A percentile compares a stretch with the other conserved stretches of the same genome.
Evolutionary conservation across 306 rosid species (phyloP).

Genomic region (Quercus rubra): DNA sequence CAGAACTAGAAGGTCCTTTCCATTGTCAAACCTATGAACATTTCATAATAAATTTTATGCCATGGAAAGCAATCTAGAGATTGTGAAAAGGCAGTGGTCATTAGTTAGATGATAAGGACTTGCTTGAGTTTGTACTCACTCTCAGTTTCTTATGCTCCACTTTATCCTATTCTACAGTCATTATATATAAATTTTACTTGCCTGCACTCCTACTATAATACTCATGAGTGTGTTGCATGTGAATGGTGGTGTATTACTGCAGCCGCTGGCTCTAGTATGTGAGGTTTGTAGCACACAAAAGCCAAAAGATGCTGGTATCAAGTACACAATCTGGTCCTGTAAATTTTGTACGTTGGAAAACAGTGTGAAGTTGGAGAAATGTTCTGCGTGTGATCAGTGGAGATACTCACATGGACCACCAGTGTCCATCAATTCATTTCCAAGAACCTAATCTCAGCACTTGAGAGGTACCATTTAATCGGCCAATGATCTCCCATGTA

Average conservation of each 20-base stretch:
- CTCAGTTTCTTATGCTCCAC: background rate
- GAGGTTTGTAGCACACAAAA: slow-evolving; percentile 59
- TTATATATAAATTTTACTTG: background rate
- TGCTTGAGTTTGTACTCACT: background rate
- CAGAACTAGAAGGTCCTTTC: background rate
- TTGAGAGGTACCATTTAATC: slow-evolving; percentile 11
- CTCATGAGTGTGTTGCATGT: slow-evolving; percentile 17
- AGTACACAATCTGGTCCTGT: slow-evolving; percentile 56
- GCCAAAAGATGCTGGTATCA: slow-evolving; percentile 60
- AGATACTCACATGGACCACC: slow-evolving; percentile 70
- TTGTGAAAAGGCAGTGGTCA: background rate
- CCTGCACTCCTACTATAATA: background rate
- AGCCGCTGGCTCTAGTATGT: slow-evolving; percentile 75
- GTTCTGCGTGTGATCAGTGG: slow-evolving; percentile 73
- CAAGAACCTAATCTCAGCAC: slow-evolving; percentile 40
- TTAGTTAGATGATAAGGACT: background rate
- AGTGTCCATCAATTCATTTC: slow-evolving; percentile 10
- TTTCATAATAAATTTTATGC: background rate
- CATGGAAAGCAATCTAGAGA: background rate
- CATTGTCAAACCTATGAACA: background rate
- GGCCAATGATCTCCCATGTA: background rate
- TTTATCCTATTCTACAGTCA: background rate
- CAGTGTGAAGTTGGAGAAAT: slow-evolving; percentile 65
- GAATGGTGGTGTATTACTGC: slow-evolving; percentile 30
- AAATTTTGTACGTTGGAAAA: slow-evolving; percentile 74